Percentiles rank a stretch among this genome's conserved stretches.
Evolutionary conservation across 2,329 filamentous ascomycete species (phyloP).

Genomic region (Verticillium nubilum): DNA sequence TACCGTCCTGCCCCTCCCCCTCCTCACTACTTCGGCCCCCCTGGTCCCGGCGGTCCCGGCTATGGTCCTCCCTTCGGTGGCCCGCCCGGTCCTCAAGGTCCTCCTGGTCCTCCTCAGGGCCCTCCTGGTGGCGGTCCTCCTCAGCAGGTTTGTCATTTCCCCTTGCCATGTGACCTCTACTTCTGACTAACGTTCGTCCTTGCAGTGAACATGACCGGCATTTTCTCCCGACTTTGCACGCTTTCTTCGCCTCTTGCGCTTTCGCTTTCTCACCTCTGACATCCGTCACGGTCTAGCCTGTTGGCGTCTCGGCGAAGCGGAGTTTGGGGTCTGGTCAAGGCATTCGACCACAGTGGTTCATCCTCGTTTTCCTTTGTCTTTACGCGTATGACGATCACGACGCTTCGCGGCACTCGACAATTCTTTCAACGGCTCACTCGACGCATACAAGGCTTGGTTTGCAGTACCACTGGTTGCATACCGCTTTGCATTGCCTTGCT

Average conservation of each 20-base stretch:
- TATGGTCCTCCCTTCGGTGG: conserved; percentile 44
- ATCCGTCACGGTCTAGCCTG: background rate
- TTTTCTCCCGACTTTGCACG: background rate
- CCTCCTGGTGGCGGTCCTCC: conserved; percentile 25
- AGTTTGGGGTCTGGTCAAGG: background rate
- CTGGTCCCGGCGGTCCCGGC: conserved; percentile 28
- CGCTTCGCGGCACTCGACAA: background rate
- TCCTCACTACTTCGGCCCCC: conserved; percentile 49
- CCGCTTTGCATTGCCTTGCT: background rate
- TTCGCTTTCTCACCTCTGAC: background rate
- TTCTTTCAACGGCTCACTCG: background rate
- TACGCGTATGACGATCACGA: background rate
- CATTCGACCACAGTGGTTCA: background rate
- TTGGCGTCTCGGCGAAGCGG: background rate
- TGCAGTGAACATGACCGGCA: background rate
- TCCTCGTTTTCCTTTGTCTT: background rate
- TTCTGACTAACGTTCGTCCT: background rate
- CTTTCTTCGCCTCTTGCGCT: background rate
- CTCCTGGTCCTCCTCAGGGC: conserved; percentile 29
- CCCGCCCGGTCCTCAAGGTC: conserved; percentile 27
- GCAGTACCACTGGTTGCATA: background rate
- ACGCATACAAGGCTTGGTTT: background rate
- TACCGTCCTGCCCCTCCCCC: conserved; percentile 84
- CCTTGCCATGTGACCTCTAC: background rate
- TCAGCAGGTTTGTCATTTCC: background rate